Conservation (phyloP, 176 grass and related monocot species). For the Saccharum spontaneum region DNA sequence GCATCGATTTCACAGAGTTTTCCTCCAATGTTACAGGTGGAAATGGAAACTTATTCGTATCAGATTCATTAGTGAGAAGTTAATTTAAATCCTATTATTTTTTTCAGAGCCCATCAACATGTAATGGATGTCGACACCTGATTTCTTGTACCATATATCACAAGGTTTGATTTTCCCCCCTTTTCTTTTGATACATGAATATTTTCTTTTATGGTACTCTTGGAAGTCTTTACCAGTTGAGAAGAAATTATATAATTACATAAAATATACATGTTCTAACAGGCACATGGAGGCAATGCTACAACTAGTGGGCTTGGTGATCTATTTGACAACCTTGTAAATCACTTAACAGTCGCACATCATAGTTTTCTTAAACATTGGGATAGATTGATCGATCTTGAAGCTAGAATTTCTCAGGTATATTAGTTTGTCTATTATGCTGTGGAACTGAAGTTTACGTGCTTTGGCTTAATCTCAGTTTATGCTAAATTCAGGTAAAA, state of each 20-base stretch:
- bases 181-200: neutral
- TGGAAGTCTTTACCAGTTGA: neutral
- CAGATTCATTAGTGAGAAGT: slow-evolving; percentile 26
- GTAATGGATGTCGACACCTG: slow-evolving; percentile 80
- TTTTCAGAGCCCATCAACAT: slow-evolving; percentile 71
- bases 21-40: slow-evolving; percentile 83
- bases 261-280: slow-evolving; percentile 22
- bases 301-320: slow-evolving; percentile 80
- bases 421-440: slow-evolving; percentile 31
- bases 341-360: slow-evolving; percentile 71
- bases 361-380: slow-evolving; percentile 89
- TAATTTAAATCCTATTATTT: slow-evolving; percentile 12
- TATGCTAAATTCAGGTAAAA: slow-evolving; percentile 61
- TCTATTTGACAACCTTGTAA: slow-evolving; percentile 73
- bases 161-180: slow-evolving; percentile 51
- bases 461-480: slow-evolving; percentile 20
- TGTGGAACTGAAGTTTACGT: neutral
- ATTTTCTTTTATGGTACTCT: slow-evolving; percentile 18
- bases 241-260: neutral
- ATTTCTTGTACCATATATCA: slow-evolving; percentile 81
- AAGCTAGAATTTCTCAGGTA: slow-evolving; percentile 89
- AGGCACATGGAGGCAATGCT: slow-evolving; percentile 85
- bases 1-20: slow-evolving; percentile 68
- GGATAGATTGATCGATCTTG: slow-evolving; percentile 83
- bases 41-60: slow-evolving; percentile 13